phyloP scores from a whole-genome alignment of 768 basidiomycete genomes.

The Lactifluus volemus region DNA sequence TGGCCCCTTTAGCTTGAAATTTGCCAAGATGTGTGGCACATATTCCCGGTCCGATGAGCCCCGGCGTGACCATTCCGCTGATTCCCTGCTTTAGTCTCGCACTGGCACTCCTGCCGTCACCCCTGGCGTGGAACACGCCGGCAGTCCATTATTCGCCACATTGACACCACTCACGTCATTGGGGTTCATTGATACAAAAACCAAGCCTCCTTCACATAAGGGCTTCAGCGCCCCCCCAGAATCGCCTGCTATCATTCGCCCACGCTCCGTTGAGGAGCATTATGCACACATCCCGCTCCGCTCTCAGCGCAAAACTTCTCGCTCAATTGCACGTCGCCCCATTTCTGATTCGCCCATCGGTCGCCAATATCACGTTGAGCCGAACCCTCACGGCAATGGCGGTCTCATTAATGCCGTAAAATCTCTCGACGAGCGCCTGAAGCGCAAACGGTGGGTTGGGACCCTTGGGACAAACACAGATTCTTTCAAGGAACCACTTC shows the following conservation, averaged over 20 bases:
- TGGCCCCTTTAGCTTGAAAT: too few species aligned
- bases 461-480: slow-evolving; percentile 70
- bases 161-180: slow-evolving; percentile 21
- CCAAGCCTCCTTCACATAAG: slow-evolving; percentile 11
- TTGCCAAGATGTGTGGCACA: background rate
- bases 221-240: slow-evolving; percentile 19
- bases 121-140: slow-evolving; percentile 33
- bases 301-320: slow-evolving; percentile 42
- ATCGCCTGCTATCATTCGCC: slow-evolving; percentile 19
- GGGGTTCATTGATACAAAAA: slow-evolving; percentile 10
- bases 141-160: slow-evolving; percentile 49
- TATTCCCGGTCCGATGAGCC: background rate
- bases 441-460: slow-evolving; percentile 55
- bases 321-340: slow-evolving; percentile 45
- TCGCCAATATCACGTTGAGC: slow-evolving; percentile 38
- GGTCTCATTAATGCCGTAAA: slow-evolving; percentile 74
- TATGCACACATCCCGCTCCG: slow-evolving; percentile 27
- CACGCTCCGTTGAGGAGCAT: slow-evolving; percentile 23
- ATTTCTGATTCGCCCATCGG: slow-evolving; percentile 26
- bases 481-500: slow-evolving; percentile 44
- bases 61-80: background rate
- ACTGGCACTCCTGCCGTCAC: slow-evolving; percentile 34
- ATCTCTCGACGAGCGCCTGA: slow-evolving; percentile 48
- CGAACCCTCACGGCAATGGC: slow-evolving; percentile 74
- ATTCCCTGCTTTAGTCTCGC: slow-evolving; percentile 28